phyloP scores from a whole-genome alignment of 257 asterid species.

The Echium plantagineum region DNA sequence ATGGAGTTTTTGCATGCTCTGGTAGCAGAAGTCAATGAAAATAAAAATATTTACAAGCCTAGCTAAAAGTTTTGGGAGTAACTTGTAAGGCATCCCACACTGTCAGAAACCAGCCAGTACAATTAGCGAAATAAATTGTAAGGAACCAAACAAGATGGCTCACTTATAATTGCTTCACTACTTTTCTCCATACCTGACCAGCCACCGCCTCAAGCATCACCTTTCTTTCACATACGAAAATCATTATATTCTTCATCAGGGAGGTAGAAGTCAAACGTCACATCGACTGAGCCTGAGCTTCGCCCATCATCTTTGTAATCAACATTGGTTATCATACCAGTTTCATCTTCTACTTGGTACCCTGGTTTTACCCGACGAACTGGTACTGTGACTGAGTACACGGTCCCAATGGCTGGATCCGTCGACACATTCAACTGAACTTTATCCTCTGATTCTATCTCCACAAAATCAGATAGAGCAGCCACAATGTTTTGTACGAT shows the following conservation, averaged over 20 bases:
- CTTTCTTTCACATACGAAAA: not conserved
- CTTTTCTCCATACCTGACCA: no score
- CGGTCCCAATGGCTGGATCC: constrained; percentile 78
- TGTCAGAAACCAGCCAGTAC: not conserved
- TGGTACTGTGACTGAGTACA: constrained; percentile 82
- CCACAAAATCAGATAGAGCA: constrained; percentile 79
- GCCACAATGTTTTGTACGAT: constrained; percentile 73
- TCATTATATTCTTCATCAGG: constrained; percentile 36
- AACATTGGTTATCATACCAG: constrained; percentile 58
- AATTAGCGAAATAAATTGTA: no score
- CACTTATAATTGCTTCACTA: no score
- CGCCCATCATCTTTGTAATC: constrained; percentile 80
- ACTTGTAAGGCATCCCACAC: not conserved
- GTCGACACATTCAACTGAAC: constrained; percentile 84
- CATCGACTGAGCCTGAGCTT: constrained; percentile 83
- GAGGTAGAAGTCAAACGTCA: constrained; percentile 79
- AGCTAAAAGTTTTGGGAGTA: no score
- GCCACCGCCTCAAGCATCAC: not conserved
- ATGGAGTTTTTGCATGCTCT: not conserved
- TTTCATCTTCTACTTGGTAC: constrained; percentile 65
- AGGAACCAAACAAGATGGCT: not conserved
- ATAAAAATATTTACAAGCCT: not conserved
- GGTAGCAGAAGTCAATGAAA: not conserved
- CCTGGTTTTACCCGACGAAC: constrained; percentile 54
- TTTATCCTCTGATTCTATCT: constrained; percentile 87